Evolutionary conservation across 345 rosid species (phyloP).

Genomic region (Citrus mangshanensis): DNA sequence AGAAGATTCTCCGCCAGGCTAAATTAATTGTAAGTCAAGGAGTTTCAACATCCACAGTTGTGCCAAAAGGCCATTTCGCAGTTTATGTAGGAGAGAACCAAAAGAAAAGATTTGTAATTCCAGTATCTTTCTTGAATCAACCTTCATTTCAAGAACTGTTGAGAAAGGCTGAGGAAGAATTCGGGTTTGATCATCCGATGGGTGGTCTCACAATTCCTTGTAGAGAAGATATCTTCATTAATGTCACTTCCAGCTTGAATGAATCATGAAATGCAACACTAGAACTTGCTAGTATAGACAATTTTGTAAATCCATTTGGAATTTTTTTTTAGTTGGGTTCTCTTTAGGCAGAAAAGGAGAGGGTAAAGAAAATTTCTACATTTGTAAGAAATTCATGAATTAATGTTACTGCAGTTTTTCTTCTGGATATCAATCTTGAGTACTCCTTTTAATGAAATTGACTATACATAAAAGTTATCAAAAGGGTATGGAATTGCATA

Average conservation of each 20-base stretch:
- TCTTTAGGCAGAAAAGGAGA: neutral
- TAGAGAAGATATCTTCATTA: conserved; percentile 34
- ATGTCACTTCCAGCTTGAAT: conserved; percentile 28
- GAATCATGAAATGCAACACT: neutral
- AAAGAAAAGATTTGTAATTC: conserved; percentile 29
- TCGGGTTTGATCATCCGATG: conserved; percentile 44
- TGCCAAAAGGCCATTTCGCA: conserved; percentile 26
- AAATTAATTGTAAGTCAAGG: conserved; percentile 6
- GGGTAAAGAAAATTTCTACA: neutral
- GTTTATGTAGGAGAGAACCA: conserved; percentile 27
- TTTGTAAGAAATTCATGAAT: neutral
- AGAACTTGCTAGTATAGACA: neutral
- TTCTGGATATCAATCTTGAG: neutral
- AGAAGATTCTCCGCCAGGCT: conserved; percentile 18
- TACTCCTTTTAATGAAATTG: neutral
- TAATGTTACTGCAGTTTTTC: neutral
- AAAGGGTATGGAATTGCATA: neutral
- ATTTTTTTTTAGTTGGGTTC: neutral
- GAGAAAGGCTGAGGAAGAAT: conserved; percentile 46
- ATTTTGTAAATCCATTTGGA: neutral
- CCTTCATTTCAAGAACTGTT: conserved; percentile 41
- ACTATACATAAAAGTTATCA: neutral
- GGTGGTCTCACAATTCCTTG: conserved; percentile 49
- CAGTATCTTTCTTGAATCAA: conserved; percentile 41
- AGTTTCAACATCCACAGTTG: conserved; percentile 1